Conservation (phyloP, 352 stramenopile species). For the Phytophthora tentaculata region DNA sequence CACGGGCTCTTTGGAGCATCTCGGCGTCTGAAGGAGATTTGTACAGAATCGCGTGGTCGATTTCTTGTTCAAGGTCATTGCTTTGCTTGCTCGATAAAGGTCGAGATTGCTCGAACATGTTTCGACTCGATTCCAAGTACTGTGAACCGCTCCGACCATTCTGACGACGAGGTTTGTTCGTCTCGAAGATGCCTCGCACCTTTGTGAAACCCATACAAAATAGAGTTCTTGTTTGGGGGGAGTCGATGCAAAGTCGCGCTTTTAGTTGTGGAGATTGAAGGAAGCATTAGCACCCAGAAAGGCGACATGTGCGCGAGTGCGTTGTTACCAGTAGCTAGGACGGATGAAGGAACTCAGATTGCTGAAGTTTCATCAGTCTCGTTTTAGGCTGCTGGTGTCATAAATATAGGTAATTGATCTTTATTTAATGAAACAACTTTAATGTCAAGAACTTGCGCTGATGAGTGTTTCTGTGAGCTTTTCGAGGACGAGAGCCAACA, state of each 20-base stretch:
- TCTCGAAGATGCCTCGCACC: constrained; percentile 2
- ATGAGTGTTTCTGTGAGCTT: no score
- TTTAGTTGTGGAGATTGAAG: not conserved
- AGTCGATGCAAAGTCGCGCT: no score
- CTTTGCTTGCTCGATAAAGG: constrained; percentile 9
- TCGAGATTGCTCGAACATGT: not conserved
- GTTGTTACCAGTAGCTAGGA: not conserved
- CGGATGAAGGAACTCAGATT: no score
- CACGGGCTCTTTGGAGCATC: constrained; percentile 23
- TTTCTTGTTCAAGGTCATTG: constrained; percentile 5
- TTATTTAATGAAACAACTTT: no score
- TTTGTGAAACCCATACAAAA: not conserved
- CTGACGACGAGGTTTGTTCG: constrained; percentile 5
- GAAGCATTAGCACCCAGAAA: not conserved
- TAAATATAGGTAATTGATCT: no score
- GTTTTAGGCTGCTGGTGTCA: no score
- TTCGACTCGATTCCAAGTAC: constrained; percentile 7
- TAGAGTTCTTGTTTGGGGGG: no score
- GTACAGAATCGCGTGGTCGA: not conserved
- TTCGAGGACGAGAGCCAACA: no score
- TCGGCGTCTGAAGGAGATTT: constrained; percentile 13
- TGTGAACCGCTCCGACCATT: constrained; percentile 12
- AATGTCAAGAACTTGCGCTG: no score
- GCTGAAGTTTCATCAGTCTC: no score
- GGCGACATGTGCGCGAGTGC: no score